Conservation (phyloP, 2,329 filamentous ascomycete species). For the Pseudovirgaria hyperparasitica region DNA sequence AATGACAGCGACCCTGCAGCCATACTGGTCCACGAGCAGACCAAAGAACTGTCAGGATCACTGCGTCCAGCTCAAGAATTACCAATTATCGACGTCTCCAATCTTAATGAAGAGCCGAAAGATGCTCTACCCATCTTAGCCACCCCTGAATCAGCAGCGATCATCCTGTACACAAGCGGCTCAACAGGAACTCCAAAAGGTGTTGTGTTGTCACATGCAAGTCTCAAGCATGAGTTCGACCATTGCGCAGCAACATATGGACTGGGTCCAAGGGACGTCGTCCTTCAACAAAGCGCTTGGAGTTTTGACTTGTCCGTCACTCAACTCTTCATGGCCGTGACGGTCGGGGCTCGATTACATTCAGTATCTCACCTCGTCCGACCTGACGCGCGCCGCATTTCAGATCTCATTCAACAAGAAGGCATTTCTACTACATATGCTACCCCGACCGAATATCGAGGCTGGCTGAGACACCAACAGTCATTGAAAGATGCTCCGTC, state of each 20-base stretch:
- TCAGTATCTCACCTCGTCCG: slow-evolving; percentile 19
- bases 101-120: background rate
- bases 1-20: slow-evolving; percentile 2
- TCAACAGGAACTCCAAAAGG: slow-evolving; percentile 8
- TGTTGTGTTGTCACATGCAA: slow-evolving; percentile 3
- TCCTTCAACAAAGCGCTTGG: slow-evolving; percentile 34
- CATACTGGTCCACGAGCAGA: slow-evolving; percentile 5
- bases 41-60: slow-evolving; percentile 1
- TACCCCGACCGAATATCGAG: slow-evolving; percentile 30
- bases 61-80: background rate
- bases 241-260: slow-evolving; percentile 19
- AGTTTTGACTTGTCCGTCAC: slow-evolving; percentile 30
- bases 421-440: slow-evolving; percentile 25
- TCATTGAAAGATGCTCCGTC: slow-evolving; percentile 7
- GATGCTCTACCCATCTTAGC: slow-evolving; percentile 1
- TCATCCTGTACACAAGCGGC: slow-evolving; percentile 8
- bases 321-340: slow-evolving; percentile 30
- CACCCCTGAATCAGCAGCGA: slow-evolving; percentile 2
- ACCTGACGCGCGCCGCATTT: slow-evolving; percentile 22
- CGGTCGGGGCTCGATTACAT: slow-evolving; percentile 25
- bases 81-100: slow-evolving; percentile 3
- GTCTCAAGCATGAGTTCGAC: slow-evolving; percentile 24
- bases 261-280: slow-evolving; percentile 28
- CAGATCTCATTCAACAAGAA: slow-evolving; percentile 22
- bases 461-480: slow-evolving; percentile 11